Percentiles rank a stretch among this genome's conserved stretches.
Evolutionary conservation across 78 protist species (phyloP).

Genomic region (Dictyostelium firmibasis): DNA sequence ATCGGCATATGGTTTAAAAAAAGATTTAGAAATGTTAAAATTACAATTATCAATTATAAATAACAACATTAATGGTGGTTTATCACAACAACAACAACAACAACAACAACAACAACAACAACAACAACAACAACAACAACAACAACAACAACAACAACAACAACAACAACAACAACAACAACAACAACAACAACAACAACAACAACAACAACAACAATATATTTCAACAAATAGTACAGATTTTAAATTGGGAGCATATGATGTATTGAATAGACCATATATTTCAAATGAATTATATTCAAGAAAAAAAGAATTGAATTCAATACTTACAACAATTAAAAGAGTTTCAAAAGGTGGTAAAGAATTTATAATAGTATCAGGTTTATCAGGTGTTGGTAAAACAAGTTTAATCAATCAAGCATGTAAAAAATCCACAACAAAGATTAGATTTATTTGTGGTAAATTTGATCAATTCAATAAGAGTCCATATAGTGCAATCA

Average conservation of each 20-base stretch:
- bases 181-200: too few relatives aligned
- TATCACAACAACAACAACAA: too few relatives aligned
- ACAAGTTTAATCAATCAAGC: slow-evolving; percentile 49
- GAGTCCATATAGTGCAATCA: slow-evolving; percentile 74
- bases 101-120: too few relatives aligned
- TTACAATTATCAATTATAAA: slow-evolving; percentile 5
- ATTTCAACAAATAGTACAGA: background rate
- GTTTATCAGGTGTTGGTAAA: slow-evolving; percentile 77
- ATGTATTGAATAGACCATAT: slow-evolving; percentile 46
- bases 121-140: too few relatives aligned
- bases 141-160: background rate
- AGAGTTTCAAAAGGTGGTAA: slow-evolving; percentile 60
- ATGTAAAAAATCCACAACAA: slow-evolving; percentile 15
- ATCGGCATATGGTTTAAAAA: slow-evolving; percentile 50
- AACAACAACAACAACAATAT: too few relatives aligned
- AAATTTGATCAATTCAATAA: slow-evolving; percentile 69
- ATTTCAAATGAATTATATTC: slow-evolving; percentile 67
- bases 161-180: too few relatives aligned
- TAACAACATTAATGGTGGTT: background rate
- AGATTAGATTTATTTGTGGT: slow-evolving; percentile 46
- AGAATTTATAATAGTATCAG: slow-evolving; percentile 55
- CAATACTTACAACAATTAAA: slow-evolving; percentile 5
- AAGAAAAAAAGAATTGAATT: slow-evolving; percentile 38
- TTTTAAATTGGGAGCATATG: slow-evolving; percentile 43
- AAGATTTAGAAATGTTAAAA: slow-evolving; percentile 62